These are phyloP conservation scores for Stephania japonica DNA, from an alignment of 164 flowering plant genomes.

Conservation along the genomic window DNA sequence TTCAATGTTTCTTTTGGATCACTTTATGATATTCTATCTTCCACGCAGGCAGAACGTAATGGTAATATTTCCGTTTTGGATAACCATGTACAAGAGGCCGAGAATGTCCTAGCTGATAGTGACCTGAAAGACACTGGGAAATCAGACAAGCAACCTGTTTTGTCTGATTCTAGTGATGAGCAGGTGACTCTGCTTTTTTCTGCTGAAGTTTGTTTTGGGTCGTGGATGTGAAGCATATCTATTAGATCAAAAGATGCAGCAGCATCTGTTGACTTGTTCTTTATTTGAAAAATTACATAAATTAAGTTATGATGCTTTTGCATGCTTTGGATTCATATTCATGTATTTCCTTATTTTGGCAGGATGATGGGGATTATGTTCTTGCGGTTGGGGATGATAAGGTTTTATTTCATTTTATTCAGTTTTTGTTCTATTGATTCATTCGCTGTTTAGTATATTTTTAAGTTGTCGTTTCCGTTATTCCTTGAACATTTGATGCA, in stretches of 20 bases:
- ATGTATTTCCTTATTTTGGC: conserved; percentile 6
- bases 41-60: conserved; percentile 51
- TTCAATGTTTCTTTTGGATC: conserved; percentile 15
- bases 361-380: conserved; percentile 89
- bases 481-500: neutral
- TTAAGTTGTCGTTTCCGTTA: neutral
- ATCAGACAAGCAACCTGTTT: conserved; percentile 22
- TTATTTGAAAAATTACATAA: neutral
- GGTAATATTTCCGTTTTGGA: conserved; percentile 36
- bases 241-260: neutral
- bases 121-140: conserved; percentile 18
- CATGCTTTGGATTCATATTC: neutral
- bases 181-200: conserved; percentile 33
- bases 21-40: conserved; percentile 22
- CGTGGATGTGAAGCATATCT: neutral
- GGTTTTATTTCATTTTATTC: conserved; percentile 24
- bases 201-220: conserved; percentile 2
- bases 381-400: conserved; percentile 60
- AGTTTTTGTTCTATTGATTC: neutral
- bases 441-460: neutral
- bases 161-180: conserved; percentile 60
- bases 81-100: conserved; percentile 22
- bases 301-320: neutral
- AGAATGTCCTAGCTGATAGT: conserved; percentile 18
- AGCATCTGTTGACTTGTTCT: neutral